These are phyloP conservation scores for Cladorrhinum samala DNA, from an alignment of 495 filamentous ascomycete genomes.

Conservation along the genomic window DNA sequence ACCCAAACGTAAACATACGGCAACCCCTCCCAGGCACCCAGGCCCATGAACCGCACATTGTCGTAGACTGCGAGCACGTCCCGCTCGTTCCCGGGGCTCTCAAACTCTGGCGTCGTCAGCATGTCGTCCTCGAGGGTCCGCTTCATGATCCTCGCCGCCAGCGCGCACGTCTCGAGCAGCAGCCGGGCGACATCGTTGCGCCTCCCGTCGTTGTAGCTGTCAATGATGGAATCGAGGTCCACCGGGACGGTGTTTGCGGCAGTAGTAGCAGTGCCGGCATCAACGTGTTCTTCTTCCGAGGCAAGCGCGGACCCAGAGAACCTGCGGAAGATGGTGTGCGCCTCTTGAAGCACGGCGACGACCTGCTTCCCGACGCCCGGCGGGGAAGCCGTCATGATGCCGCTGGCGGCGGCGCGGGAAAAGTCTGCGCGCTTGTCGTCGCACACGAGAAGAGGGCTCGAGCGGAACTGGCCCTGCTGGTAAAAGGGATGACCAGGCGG, in stretches of 20 bases:
- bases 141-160: conserved; percentile 5
- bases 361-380: not conserved
- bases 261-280: not conserved
- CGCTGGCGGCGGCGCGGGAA: too few species aligned
- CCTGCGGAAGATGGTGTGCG: not conserved
- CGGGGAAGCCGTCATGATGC: not conserved
- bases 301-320: not conserved
- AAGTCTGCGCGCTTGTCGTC: not conserved
- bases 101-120: not conserved
- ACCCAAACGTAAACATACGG: conserved; percentile 15
- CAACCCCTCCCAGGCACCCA: conserved; percentile 5
- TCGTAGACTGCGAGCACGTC: conserved; percentile 1
- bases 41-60: conserved; percentile 5
- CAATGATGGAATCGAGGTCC: conserved; percentile 2
- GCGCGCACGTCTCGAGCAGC: conserved; percentile 7
- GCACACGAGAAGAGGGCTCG: conserved; percentile 1
- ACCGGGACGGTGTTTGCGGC: not conserved
- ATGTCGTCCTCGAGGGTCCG: not conserved
- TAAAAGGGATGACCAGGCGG: not conserved
- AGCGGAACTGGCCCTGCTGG: conserved; percentile 1
- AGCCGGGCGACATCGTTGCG: not conserved
- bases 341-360: not conserved
- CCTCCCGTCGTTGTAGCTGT: not conserved
- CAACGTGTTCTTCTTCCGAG: too few species aligned
- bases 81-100: not conserved